phyloP scores from a whole-genome alignment of 1,284 basidiomycete species.

The Trichosporon inkin region DNA sequence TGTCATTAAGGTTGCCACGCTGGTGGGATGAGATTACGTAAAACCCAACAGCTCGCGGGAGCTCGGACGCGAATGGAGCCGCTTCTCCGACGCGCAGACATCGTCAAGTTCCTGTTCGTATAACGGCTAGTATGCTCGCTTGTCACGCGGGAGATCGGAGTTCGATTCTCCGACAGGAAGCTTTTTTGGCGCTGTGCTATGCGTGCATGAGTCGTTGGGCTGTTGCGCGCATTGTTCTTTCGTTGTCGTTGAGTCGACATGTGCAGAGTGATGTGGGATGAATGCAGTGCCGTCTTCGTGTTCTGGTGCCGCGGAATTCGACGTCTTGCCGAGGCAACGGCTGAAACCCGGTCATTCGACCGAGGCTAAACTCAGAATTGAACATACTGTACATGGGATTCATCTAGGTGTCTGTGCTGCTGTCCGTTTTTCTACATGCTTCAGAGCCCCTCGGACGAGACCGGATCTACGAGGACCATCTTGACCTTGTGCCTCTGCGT shows the following conservation, averaged over 20 bases:
- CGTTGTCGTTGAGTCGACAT: not conserved
- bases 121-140: constrained; percentile 6
- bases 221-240: not conserved
- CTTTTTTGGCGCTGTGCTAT: not conserved
- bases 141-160: constrained; percentile 6
- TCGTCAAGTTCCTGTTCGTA: not conserved
- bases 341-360: too few species aligned
- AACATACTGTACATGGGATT: not conserved
- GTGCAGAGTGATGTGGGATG: too few species aligned
- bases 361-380: too few species aligned
- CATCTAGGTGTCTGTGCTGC: not conserved
- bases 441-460: constrained; percentile 40
- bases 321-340: too few species aligned
- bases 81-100: not conserved
- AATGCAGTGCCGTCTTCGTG: too few species aligned
- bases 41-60: too few species aligned
- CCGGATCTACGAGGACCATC: constrained; percentile 58
- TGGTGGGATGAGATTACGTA: too few species aligned
- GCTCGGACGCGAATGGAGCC: too few species aligned
- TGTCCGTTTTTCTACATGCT: not conserved
- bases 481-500: constrained; percentile 89
- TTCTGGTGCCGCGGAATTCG: too few species aligned
- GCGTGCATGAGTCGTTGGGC: not conserved
- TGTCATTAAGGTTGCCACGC: too few species aligned
- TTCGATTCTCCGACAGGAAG: constrained; percentile 6